Evolutionary conservation across 1,139 yeast genomes (phyloP).

Genomic region (Candida mesenterica): DNA sequence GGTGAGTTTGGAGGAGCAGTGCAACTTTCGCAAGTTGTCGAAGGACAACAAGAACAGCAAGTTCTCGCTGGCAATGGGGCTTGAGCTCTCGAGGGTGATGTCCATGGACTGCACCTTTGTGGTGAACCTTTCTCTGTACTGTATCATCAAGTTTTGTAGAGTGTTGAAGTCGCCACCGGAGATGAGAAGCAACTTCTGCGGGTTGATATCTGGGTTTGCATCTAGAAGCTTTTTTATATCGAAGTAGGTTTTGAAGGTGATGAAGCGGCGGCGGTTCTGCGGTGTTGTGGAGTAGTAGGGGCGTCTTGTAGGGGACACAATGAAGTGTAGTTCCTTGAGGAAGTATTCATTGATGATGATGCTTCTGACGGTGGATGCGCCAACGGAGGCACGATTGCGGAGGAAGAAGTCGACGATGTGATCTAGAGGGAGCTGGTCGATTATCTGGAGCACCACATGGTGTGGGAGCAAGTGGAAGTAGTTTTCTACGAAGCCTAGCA

Average conservation of each 20-base stretch:
- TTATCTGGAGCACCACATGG: slow-evolving; percentile 25
- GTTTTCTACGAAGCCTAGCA: not conserved
- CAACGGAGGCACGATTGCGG: slow-evolving; percentile 13
- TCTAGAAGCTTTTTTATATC: slow-evolving; percentile 34
- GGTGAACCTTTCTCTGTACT: slow-evolving; percentile 19
- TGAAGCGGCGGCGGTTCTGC: slow-evolving; percentile 16
- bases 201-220: slow-evolving; percentile 28
- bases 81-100: slow-evolving; percentile 27
- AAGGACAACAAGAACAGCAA: slow-evolving; percentile 24
- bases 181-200: slow-evolving; percentile 26
- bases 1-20: slow-evolving; percentile 26
- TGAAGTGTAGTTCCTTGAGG: slow-evolving; percentile 32
- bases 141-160: slow-evolving; percentile 23
- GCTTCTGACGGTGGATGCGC: slow-evolving; percentile 15
- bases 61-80: slow-evolving; percentile 19
- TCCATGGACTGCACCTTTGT: slow-evolving; percentile 19
- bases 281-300: slow-evolving; percentile 26
- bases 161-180: slow-evolving; percentile 36
- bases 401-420: slow-evolving; percentile 30
- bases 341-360: slow-evolving; percentile 28
- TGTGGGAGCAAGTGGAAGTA: slow-evolving; percentile 28
- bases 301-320: slow-evolving; percentile 30
- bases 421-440: slow-evolving; percentile 24
- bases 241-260: slow-evolving; percentile 28
- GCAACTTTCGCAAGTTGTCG: slow-evolving; percentile 30